phyloP scores from a whole-genome alignment of 148 eudicot species.

The Cornus controversa region DNA sequence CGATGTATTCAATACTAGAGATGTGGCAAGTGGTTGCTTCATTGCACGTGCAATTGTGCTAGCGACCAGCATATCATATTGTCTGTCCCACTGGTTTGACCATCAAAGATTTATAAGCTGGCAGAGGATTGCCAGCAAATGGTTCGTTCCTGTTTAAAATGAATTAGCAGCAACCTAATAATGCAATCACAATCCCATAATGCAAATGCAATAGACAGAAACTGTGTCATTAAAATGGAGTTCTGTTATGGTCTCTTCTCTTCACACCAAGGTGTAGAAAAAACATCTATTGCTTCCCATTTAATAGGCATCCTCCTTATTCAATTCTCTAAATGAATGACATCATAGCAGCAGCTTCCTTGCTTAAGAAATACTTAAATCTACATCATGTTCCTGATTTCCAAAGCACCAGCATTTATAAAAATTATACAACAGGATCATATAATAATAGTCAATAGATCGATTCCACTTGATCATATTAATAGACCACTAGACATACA shows the following conservation, averaged over 20 bases:
- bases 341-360: background rate
- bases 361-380: background rate
- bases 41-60: background rate
- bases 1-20: too few relatives aligned
- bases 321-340: background rate
- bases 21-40: background rate
- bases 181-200: background rate
- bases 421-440: too few relatives aligned
- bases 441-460: too few relatives aligned
- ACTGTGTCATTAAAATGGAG: background rate
- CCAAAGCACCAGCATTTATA: background rate
- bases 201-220: background rate
- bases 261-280: slow-evolving; percentile 4
- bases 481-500: too few relatives aligned
- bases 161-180: background rate
- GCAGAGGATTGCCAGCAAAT: slow-evolving; percentile 1
- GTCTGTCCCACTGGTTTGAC: background rate
- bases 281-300: slow-evolving; percentile 15
- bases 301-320: background rate
- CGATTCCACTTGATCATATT: too few relatives aligned
- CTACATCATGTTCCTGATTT: slow-evolving; percentile 5
- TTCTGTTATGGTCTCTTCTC: slow-evolving; percentile 9
- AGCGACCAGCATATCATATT: background rate
- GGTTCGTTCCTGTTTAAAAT: background rate
- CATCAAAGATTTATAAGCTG: background rate